These are phyloP conservation scores for Cystobasidium pallidum DNA, from an alignment of 1,284 basidiomycete species.

Conservation along the genomic window DNA sequence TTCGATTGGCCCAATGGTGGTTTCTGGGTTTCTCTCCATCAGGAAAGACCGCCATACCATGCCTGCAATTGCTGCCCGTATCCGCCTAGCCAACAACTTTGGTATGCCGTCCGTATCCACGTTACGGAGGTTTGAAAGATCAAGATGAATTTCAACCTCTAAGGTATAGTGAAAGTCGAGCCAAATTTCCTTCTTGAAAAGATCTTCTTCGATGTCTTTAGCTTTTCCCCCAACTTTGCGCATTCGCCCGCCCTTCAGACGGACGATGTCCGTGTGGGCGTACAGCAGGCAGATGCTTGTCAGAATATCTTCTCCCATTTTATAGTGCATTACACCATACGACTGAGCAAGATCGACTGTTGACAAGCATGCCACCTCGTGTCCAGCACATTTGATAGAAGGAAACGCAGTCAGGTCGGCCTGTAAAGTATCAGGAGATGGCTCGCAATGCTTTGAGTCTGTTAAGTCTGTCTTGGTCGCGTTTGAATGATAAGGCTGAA, in stretches of 20 bases:
- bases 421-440: not conserved
- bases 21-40: not conserved
- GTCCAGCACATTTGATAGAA: not conserved
- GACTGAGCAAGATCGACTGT: not conserved
- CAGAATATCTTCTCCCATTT: not conserved
- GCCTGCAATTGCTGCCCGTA: not conserved
- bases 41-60: not conserved
- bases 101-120: not conserved
- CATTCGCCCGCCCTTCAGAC: not conserved
- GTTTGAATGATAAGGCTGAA: not conserved
- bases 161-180: conserved; percentile 11
- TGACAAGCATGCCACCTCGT: not conserved
- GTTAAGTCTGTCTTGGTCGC: not conserved
- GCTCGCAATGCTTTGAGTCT: not conserved
- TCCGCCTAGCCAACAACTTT: not conserved
- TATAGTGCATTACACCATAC: not conserved
- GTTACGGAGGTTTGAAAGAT: not conserved
- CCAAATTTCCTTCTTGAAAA: not conserved
- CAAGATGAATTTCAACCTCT: conserved; percentile 4
- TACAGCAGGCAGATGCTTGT: not conserved
- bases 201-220: not conserved
- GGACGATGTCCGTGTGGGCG: not conserved
- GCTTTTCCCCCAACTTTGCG: not conserved
- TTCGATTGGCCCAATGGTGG: not conserved
- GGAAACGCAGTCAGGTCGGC: conserved; percentile 8